phyloP scores from a whole-genome alignment of 257 asterid genomes.

The Echites panduratus region DNA sequence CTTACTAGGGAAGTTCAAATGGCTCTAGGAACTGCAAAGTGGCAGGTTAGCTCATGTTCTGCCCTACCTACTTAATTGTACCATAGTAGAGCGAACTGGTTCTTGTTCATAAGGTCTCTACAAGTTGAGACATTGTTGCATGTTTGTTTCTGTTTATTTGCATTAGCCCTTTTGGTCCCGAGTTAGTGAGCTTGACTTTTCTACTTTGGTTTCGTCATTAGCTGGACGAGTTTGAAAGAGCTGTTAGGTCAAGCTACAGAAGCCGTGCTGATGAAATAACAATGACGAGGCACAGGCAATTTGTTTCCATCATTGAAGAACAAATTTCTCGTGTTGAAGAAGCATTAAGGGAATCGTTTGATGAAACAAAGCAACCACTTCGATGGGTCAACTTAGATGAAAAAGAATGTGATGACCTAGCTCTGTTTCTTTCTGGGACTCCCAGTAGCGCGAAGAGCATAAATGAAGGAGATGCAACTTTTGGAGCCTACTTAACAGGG shows the following conservation, averaged over 20 bases:
- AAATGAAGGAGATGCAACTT: constrained; percentile 27
- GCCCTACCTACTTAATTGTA: constrained; percentile 3
- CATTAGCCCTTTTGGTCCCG: background rate
- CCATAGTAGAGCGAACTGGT: background rate
- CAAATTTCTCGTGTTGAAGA: constrained; percentile 63
- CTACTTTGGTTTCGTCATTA: constrained; percentile 19
- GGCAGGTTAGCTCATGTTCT: constrained; percentile 62
- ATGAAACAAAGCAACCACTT: constrained; percentile 52
- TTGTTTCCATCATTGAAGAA: constrained; percentile 57
- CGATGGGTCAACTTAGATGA: constrained; percentile 72
- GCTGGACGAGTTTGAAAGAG: constrained; percentile 92
- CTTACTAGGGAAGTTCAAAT: constrained; percentile 71
- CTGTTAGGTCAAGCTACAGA: constrained; percentile 72
- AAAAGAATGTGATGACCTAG: constrained; percentile 68
- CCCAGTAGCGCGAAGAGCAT: constrained; percentile 24
- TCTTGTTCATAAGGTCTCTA: background rate
- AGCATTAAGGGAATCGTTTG: constrained; percentile 48
- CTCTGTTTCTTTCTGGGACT: constrained; percentile 69
- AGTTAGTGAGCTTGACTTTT: constrained; percentile 10
- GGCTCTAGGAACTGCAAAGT: constrained; percentile 86
- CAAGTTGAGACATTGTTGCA: background rate
- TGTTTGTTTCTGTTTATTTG: background rate
- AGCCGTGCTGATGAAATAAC: constrained; percentile 55
- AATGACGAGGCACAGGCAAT: constrained; percentile 60
- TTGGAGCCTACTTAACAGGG: constrained; percentile 18